A percentile compares a stretch with the other conserved stretches of the same genome.
Conservation (phyloP, 2,329 filamentous ascomycete genomes). For the Pseudophaeomoniella oleicola region DNA sequence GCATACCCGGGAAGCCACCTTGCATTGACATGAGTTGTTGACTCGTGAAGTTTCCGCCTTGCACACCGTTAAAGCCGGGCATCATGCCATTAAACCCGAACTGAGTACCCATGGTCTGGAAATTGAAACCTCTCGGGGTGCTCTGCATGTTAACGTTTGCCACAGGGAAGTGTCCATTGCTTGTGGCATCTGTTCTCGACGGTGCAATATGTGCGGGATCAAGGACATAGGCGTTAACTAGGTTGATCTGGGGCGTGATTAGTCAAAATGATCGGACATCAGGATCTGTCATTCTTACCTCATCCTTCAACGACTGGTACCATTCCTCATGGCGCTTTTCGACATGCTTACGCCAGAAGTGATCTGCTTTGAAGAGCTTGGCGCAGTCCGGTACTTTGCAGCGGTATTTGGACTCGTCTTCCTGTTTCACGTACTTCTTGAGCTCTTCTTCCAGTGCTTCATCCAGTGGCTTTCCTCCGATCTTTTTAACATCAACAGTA, state of each 20-base stretch:
- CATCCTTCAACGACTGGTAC: constrained; percentile 63
- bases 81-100: constrained; percentile 37
- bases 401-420: constrained; percentile 91
- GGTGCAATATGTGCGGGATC: constrained; percentile 92
- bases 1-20: constrained; percentile 23
- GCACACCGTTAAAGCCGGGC: constrained; percentile 16
- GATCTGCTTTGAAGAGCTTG: constrained; percentile 92
- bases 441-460: constrained; percentile 81
- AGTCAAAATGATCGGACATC: constrained; percentile 2
- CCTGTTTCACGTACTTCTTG: constrained; percentile 79
- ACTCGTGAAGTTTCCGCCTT: constrained; percentile 3
- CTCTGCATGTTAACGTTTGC: constrained; percentile 53
- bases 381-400: constrained; percentile 94
- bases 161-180: constrained; percentile 86
- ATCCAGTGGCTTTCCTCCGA: constrained; percentile 75
- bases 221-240: constrained; percentile 88
- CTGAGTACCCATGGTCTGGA: constrained; percentile 53
- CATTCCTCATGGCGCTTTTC: constrained; percentile 91
- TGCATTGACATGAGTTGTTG: constrained; percentile 3
- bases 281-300: constrained; percentile 45
- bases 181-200: constrained; percentile 83
- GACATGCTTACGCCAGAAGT: constrained; percentile 96
- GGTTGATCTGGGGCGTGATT: constrained; percentile 47
- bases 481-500: constrained; percentile 71
- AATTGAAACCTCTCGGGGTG: constrained; percentile 82